Conservation (phyloP, 2,329 filamentous ascomycete species). For the Gnomoniopsis sp. region DNA sequence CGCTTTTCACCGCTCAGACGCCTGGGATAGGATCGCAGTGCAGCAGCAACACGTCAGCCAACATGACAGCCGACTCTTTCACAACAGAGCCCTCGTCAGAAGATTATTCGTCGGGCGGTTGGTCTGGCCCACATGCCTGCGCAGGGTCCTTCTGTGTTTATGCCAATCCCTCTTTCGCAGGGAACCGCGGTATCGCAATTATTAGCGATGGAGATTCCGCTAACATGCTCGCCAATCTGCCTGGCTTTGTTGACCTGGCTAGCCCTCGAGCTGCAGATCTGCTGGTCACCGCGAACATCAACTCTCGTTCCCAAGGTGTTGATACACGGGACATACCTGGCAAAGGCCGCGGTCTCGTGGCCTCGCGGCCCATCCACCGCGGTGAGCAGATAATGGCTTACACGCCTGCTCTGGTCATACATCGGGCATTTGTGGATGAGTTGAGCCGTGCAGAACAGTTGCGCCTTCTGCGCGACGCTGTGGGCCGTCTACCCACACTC, state of each 20-base stretch:
- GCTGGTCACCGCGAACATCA: background rate
- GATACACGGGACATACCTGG: slow-evolving; percentile 4
- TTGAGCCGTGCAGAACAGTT: slow-evolving; percentile 5
- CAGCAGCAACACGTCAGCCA: background rate
- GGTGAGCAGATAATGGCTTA: slow-evolving; percentile 14
- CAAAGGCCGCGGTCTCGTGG: slow-evolving; percentile 13
- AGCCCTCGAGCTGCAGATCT: background rate
- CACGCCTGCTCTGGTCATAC: slow-evolving; percentile 11
- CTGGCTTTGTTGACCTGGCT: slow-evolving; percentile 3
- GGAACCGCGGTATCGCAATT: slow-evolving; percentile 16
- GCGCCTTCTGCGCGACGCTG: slow-evolving; percentile 11
- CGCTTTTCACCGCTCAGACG: background rate
- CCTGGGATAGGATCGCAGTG: background rate
- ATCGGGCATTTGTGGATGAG: slow-evolving; percentile 12
- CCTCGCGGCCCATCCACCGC: slow-evolving; percentile 6
- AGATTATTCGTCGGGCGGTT: slow-evolving; percentile 7
- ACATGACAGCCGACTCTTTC: background rate
- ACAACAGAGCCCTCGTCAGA: background rate
- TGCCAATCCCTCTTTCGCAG: slow-evolving; percentile 14
- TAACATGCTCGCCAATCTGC: slow-evolving; percentile 17
- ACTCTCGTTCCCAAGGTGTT: background rate
- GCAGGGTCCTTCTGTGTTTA: slow-evolving; percentile 18
- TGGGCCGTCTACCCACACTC: background rate
- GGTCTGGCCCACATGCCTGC: slow-evolving; percentile 18
- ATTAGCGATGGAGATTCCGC: slow-evolving; percentile 16